These are phyloP conservation scores for Backusella parvicylindrica DNA, from an alignment of 192 early-diverging fungal species.

Conservation along the genomic window DNA sequence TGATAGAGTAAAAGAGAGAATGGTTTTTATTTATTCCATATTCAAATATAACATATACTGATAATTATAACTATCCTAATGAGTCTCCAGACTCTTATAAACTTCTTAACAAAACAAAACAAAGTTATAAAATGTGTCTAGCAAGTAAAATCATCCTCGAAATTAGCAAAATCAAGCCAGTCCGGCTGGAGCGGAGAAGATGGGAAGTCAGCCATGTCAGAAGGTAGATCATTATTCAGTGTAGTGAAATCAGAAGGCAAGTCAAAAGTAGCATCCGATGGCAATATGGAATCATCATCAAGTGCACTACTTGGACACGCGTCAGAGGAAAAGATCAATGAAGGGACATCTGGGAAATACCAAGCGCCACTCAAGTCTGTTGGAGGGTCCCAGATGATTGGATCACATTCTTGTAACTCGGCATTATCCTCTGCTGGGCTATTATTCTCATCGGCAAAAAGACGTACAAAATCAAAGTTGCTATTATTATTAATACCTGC, in stretches of 20 bases:
- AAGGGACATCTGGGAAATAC: not conserved
- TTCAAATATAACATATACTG: not conserved
- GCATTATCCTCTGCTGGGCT: not conserved
- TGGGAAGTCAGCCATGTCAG: not conserved
- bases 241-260: not conserved
- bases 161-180: constrained; percentile 6
- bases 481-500: not conserved
- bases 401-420: not conserved
- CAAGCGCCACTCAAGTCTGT: not conserved
- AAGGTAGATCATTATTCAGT: not conserved
- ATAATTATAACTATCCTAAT: not conserved
- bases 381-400: not conserved
- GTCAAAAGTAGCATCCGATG: not conserved
- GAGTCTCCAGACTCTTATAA: not conserved
- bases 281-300: not conserved
- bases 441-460: not conserved
- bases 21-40: not conserved
- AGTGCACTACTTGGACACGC: not conserved
- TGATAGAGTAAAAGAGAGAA: not conserved
- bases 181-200: not conserved
- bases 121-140: not conserved
- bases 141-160: constrained; percentile 3
- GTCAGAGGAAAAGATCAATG: not conserved
- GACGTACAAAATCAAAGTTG: not conserved
- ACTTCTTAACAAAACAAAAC: not conserved